Conservation (phyloP, 306 rosid species). For the Coriaria nepalensis region DNA sequence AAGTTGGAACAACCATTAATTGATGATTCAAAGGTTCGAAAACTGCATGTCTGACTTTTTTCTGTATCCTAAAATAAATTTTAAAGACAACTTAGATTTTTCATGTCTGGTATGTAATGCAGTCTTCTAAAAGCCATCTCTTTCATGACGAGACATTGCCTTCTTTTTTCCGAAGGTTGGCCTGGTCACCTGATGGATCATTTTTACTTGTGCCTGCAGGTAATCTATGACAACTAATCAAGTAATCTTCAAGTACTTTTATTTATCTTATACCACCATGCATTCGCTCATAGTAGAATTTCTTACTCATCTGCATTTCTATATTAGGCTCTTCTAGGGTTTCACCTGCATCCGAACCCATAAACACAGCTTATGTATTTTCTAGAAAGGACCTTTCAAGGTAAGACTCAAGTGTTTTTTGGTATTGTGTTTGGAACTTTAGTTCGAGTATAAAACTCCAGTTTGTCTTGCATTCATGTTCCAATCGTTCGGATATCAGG, state of each 20-base stretch:
- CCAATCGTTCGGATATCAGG: conserved; percentile 21
- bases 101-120: conserved; percentile 22
- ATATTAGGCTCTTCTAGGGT: conserved; percentile 58
- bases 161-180: conserved; percentile 84
- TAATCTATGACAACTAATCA: no score
- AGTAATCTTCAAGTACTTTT: no score
- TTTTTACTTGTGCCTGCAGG: conserved; percentile 94
- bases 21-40: conserved; percentile 60
- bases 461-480: conserved; percentile 6
- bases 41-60: neutral
- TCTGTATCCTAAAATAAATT: neutral
- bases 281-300: no score
- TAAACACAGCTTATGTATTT: conserved; percentile 63
- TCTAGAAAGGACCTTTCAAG: conserved; percentile 78
- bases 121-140: conserved; percentile 61
- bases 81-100: conserved; percentile 9
- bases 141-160: conserved; percentile 88
- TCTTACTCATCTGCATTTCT: conserved; percentile 14
- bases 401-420: conserved; percentile 24
- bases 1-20: conserved; percentile 52
- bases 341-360: conserved; percentile 40
- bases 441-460: conserved; percentile 16
- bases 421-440: neutral
- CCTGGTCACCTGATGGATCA: conserved; percentile 98
- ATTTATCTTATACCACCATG: conserved; percentile 9